Percentiles rank a stretch among this genome's conserved stretches.
Conservation (phyloP, 805 yeast species). For the Candida sonorensis region DNA sequence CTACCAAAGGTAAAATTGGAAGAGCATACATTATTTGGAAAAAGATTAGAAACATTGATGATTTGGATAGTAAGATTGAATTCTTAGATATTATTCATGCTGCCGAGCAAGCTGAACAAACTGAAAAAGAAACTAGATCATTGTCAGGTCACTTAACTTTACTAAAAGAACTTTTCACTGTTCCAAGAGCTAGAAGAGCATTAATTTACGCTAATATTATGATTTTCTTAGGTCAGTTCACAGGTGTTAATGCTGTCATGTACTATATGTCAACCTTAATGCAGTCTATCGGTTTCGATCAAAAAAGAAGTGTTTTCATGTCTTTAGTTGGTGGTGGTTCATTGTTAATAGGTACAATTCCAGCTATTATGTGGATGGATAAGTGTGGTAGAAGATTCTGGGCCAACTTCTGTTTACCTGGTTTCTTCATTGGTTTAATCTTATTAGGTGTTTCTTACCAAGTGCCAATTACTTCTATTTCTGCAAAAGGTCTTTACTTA, state of each 20-base stretch:
- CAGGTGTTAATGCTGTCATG: conserved; percentile 63
- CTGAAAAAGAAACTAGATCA: conserved; percentile 30
- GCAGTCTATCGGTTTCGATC: conserved; percentile 46
- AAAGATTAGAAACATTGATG: conserved; percentile 42
- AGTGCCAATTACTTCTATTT: conserved; percentile 33
- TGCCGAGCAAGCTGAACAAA: conserved; percentile 39
- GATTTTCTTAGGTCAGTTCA: conserved; percentile 57
- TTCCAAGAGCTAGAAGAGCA: conserved; percentile 57
- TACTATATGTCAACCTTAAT: conserved; percentile 57
- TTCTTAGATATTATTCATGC: conserved; percentile 52
- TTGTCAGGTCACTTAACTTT: conserved; percentile 29
- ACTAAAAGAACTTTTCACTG: conserved; percentile 44
- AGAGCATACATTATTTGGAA: conserved; percentile 52
- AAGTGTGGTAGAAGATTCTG: conserved; percentile 51
- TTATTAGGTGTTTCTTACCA: conserved; percentile 54
- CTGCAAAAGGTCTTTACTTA: conserved; percentile 53
- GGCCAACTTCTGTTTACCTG: conserved; percentile 48
- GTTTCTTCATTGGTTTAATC: conserved; percentile 54
- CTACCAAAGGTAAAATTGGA: conserved; percentile 43
- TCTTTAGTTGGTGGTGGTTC: conserved; percentile 66
- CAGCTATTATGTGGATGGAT: conserved; percentile 56
- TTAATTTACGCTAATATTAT: conserved; percentile 49
- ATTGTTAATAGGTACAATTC: conserved; percentile 55
- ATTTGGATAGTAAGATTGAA: conserved; percentile 39
- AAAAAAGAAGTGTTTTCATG: conserved; percentile 52